Conservation (phyloP, 495 filamentous ascomycete species). For the Talaromyces thailandensis region DNA sequence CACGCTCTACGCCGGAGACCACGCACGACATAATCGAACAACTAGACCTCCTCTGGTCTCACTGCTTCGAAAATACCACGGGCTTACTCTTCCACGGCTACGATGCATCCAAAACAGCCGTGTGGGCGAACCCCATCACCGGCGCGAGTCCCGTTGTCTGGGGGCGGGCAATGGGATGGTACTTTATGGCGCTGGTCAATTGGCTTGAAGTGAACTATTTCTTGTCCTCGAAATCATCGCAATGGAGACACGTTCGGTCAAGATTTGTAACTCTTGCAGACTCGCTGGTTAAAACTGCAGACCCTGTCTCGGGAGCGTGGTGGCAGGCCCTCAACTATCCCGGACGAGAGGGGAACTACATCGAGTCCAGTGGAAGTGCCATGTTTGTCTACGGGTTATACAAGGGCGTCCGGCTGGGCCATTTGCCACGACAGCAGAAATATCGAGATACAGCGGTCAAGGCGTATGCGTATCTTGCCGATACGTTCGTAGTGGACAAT, state of each 20-base stretch:
- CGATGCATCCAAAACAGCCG: constrained; percentile 40
- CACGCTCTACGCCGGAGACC: constrained; percentile 13
- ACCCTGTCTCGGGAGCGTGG: constrained; percentile 43
- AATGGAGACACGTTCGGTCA: constrained; percentile 17
- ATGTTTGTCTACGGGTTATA: constrained; percentile 51
- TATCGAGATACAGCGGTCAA: constrained; percentile 13
- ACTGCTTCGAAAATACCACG: constrained; percentile 35
- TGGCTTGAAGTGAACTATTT: constrained; percentile 39
- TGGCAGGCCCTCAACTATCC: constrained; percentile 48
- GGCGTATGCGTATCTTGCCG: constrained; percentile 31
- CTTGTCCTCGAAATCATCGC: constrained; percentile 11
- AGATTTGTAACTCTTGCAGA: constrained; percentile 33
- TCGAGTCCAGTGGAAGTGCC: constrained; percentile 50
- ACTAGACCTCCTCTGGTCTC: constrained; percentile 41
- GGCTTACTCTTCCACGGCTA: constrained; percentile 50
- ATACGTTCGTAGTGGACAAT: constrained; percentile 28
- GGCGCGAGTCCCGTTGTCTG: constrained; percentile 48
- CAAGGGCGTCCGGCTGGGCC: constrained; percentile 41
- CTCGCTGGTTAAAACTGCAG: constrained; percentile 33
- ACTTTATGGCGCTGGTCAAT: constrained; percentile 48
- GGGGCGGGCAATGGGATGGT: constrained; percentile 52
- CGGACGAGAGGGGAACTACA: constrained; percentile 44
- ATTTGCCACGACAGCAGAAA: constrained; percentile 11
- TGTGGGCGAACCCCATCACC: constrained; percentile 47
- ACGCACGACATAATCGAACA: constrained; percentile 37